These are phyloP conservation scores for Aspergillus carlsbadensis DNA, from an alignment of 495 filamentous ascomycete genomes.

Conservation along the genomic window DNA sequence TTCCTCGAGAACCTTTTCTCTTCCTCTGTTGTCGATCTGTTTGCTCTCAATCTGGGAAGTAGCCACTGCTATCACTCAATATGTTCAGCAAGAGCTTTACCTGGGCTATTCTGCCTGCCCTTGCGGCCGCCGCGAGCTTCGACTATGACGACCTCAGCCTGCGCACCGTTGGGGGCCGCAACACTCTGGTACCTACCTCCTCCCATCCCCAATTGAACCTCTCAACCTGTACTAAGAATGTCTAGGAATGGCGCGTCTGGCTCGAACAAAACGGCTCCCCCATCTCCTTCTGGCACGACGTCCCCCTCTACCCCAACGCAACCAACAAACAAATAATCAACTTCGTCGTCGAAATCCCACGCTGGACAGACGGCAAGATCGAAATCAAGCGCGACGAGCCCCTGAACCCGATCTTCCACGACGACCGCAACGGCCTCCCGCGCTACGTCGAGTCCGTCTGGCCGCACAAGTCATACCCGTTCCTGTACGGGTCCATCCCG, in stretches of 20 bases:
- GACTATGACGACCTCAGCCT: conserved; percentile 8
- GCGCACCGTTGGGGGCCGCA: neutral
- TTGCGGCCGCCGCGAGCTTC: neutral
- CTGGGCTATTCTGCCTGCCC: neutral
- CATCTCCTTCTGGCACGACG: conserved; percentile 9
- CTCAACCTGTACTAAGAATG: neutral
- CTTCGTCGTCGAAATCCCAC: conserved; percentile 6
- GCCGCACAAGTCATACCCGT: neutral
- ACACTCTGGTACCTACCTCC: neutral
- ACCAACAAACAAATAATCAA: neutral
- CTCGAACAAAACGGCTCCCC: neutral
- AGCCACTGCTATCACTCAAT: too few species aligned
- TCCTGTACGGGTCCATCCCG: conserved; percentile 6
- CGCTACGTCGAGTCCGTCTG: conserved; percentile 6
- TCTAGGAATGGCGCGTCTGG: conserved; percentile 5
- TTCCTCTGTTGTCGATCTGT: too few species aligned
- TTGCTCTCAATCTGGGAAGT: too few species aligned
- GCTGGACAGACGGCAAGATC: conserved; percentile 1
- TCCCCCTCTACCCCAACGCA: neutral
- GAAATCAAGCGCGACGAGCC: neutral
- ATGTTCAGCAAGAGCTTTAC: neutral
- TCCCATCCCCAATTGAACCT: neutral
- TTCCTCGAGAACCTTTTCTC: too few species aligned
- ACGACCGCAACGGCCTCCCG: neutral
- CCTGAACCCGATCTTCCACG: conserved; percentile 4